Percentiles rank a stretch among this genome's conserved stretches.
Conservation (phyloP, 768 basidiomycete species). For the Suillus americanus region DNA sequence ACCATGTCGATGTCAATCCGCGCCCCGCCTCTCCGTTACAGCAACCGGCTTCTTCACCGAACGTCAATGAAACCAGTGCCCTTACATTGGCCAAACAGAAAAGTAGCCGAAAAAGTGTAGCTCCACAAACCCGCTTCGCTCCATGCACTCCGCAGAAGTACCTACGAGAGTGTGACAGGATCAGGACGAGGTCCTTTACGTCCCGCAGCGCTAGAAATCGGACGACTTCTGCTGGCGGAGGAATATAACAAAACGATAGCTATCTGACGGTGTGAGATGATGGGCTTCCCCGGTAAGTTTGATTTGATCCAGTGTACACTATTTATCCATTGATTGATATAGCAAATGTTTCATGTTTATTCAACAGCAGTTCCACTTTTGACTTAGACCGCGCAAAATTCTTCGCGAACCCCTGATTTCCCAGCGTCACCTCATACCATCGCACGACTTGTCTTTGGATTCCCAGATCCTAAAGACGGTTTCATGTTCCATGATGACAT, state of each 20-base stretch:
- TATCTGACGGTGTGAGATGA: background rate
- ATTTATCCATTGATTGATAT: background rate
- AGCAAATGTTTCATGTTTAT: conserved; percentile 2
- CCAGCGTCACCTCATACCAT: conserved; percentile 2
- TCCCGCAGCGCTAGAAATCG: conserved; percentile 29
- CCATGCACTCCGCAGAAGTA: conserved; percentile 22
- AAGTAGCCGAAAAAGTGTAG: conserved; percentile 15
- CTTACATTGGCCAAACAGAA: background rate
- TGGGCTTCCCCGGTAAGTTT: background rate
- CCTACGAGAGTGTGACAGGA: conserved; percentile 20
- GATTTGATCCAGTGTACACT: background rate
- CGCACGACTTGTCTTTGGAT: background rate
- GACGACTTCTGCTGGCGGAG: conserved; percentile 33
- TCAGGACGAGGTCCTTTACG: conserved; percentile 22
- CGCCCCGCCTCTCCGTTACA: background rate
- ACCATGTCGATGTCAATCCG: background rate
- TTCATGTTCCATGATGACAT: background rate
- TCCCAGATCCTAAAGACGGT: conserved; percentile 3
- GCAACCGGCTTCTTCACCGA: background rate
- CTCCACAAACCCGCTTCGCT: conserved; percentile 13
- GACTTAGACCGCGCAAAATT: background rate
- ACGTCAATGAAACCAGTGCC: background rate
- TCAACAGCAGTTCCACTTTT: background rate
- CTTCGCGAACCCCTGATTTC: conserved; percentile 1
- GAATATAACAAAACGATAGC: conserved; percentile 19